Evolutionary conservation across 768 basidiomycete species (phyloP).

Genomic region (Collybiopsis confluens): DNA sequence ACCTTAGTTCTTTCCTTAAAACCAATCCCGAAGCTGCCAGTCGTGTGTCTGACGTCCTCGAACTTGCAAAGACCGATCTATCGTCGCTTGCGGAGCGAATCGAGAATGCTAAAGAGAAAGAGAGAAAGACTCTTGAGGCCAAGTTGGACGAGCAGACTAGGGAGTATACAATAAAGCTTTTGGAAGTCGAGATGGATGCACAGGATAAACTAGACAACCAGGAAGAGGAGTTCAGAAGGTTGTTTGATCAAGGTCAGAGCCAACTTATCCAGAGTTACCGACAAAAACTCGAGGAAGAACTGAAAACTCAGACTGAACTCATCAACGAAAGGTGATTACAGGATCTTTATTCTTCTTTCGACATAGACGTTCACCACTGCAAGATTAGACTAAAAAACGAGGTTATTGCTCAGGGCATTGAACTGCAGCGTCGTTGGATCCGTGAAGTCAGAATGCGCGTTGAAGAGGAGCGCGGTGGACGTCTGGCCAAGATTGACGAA

Average conservation of each 20-base stretch:
- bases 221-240: constrained; percentile 80
- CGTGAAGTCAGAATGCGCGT: constrained; percentile 94
- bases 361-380: no score
- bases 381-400: constrained; percentile 78
- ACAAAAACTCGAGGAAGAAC: constrained; percentile 80
- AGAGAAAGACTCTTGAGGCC: constrained; percentile 57
- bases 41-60: constrained; percentile 71
- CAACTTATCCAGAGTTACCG: constrained; percentile 76
- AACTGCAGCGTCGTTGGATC: constrained; percentile 95
- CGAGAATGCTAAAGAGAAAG: constrained; percentile 75
- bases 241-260: constrained; percentile 74
- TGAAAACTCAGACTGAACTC: constrained; percentile 83
- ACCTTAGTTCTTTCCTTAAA: constrained; percentile 79
- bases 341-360: no score
- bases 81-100: constrained; percentile 73
- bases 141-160: constrained; percentile 77
- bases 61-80: constrained; percentile 77
- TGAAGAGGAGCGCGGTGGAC: constrained; percentile 93
- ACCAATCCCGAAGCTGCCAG: constrained; percentile 63
- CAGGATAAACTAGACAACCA: constrained; percentile 83
- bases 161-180: constrained; percentile 77
- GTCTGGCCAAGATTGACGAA: constrained; percentile 91
- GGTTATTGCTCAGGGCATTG: constrained; percentile 94
- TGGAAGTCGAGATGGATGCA: constrained; percentile 81
- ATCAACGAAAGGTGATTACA: constrained; percentile 89